Evolutionary conservation across 768 basidiomycete genomes (phyloP), one percentile per base, ranked within the genome.

Genomic region (Candolleomyces efflorescens): DNA sequence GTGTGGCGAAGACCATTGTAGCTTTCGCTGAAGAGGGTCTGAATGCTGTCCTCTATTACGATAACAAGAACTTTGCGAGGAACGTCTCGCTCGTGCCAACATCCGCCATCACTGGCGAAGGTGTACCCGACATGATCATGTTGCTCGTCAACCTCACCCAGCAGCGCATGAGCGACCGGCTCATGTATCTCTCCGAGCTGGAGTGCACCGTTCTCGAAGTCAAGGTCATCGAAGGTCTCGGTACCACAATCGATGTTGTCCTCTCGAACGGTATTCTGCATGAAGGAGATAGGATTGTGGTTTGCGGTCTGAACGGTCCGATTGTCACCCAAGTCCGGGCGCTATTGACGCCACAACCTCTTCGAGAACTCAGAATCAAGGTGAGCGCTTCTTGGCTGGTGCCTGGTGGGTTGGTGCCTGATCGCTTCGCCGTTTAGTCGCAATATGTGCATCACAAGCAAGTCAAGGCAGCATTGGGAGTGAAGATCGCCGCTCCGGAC

Each of bases 101-200:
- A 4, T 98, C 97, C 55, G 97, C 97, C 36, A 86, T 97, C 72
- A 98, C 96, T 3, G 97, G 96, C 56, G 97, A 99, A 75, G 97
- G 97, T 70, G 82, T 99, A 11, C 97, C 97, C 26, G 97, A 98
- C 76, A 96, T 99, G 96, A 94, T 99, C 75, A 92, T 95, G 92
- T 81, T 99, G 24, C 86, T 99, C 68, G 85, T 98, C 74, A 95
- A 97, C 71, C 82, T 98, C 54, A 98, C 96, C 15, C 96, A 98
- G 71, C 90, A 97, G 75, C 86, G 97, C 59, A 97, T 98, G 96
- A 94, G 90, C 71, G 92, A 95, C 70, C 84, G 90, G 44, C 81
- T 99, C 60, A 99, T 98, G 97, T 99, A 98, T 75, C 82, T 98
- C 59, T 92, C 94, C 27, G 94, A 97, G 68, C 80, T 98, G 45